Evolutionary conservation across 169 alveolate species (phyloP).

Genomic region (Plasmodium berghei): DNA sequence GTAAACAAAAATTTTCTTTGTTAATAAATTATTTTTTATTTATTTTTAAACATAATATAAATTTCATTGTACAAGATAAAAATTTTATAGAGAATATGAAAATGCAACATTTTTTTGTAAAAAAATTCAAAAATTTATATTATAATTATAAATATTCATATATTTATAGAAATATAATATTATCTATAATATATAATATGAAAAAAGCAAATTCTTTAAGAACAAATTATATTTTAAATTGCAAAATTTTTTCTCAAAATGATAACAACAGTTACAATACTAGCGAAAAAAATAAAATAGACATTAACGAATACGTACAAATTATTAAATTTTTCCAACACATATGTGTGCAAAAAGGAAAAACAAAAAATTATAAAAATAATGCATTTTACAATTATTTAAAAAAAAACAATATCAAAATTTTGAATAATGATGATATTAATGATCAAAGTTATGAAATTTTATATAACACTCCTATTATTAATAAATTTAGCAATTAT

Average conservation of each 20-base stretch:
- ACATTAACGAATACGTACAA: conserved; percentile 18
- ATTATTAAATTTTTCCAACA: conserved; percentile 19
- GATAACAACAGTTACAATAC: background rate
- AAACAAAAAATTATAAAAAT: background rate
- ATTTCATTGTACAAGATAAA: conserved; percentile 20
- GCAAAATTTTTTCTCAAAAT: background rate
- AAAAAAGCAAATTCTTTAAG: conserved; percentile 19
- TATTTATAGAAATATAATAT: conserved; percentile 39
- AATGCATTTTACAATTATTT: conserved; percentile 46
- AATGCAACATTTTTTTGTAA: conserved; percentile 46
- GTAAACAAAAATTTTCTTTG: conserved; percentile 19
- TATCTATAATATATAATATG: conserved; percentile 49
- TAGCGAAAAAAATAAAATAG: conserved; percentile 8
- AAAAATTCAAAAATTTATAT: conserved; percentile 49
- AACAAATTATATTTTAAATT: conserved; percentile 7
- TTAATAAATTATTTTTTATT: conserved; percentile 23
- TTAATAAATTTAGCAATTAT: conserved; percentile 11
- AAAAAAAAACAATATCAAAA: conserved; percentile 22
- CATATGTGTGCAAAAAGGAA: conserved; percentile 8
- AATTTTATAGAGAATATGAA: conserved; percentile 12
- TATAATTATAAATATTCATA: conserved; percentile 56
- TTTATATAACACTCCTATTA: conserved; percentile 6
- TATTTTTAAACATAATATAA: conserved; percentile 44
- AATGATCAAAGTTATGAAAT: conserved; percentile 14
- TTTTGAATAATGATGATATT: background rate